phyloP scores from a whole-genome alignment of 768 basidiomycete species.

The Phaeotremella skinneri region DNA sequence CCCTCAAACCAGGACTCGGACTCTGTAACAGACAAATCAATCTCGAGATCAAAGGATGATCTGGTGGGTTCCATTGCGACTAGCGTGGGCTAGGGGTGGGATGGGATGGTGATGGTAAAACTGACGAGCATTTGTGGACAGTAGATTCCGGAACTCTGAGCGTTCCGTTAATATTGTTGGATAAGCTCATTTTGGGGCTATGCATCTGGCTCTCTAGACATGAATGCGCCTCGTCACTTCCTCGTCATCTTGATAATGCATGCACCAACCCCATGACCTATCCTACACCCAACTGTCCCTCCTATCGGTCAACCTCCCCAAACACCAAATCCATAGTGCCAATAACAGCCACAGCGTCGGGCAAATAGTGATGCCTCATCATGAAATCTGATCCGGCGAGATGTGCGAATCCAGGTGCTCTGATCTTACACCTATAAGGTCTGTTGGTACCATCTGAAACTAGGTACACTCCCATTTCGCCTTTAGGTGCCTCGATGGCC shows the following conservation, averaged over 20 bases:
- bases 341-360: slow-evolving; percentile 93
- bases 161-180: too few relatives aligned
- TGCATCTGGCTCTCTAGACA: too few relatives aligned
- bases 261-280: not conserved
- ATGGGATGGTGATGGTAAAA: too few relatives aligned
- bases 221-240: too few relatives aligned
- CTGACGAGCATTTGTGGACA: too few relatives aligned
- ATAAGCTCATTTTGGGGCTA: too few relatives aligned
- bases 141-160: too few relatives aligned
- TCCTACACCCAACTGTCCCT: not conserved
- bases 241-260: not conserved
- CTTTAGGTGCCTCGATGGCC: slow-evolving; percentile 97
- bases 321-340: slow-evolving; percentile 99
- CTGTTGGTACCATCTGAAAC: slow-evolving; percentile 96
- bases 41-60: not conserved
- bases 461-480: slow-evolving; percentile 97
- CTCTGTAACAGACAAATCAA: not conserved
- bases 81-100: too few relatives aligned
- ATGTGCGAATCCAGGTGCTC: slow-evolving; percentile 94
- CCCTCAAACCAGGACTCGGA: slow-evolving; percentile 8
- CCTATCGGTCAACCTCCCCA: slow-evolving; percentile 63
- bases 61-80: slow-evolving; percentile 1
- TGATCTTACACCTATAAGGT: slow-evolving; percentile 95
- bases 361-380: slow-evolving; percentile 68
- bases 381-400: slow-evolving; percentile 95